A percentile compares a stretch with the other conserved stretches of the same genome.
phyloP scores from a whole-genome alignment of 352 stramenopile genomes.

The Phytophthora capsici region DNA sequence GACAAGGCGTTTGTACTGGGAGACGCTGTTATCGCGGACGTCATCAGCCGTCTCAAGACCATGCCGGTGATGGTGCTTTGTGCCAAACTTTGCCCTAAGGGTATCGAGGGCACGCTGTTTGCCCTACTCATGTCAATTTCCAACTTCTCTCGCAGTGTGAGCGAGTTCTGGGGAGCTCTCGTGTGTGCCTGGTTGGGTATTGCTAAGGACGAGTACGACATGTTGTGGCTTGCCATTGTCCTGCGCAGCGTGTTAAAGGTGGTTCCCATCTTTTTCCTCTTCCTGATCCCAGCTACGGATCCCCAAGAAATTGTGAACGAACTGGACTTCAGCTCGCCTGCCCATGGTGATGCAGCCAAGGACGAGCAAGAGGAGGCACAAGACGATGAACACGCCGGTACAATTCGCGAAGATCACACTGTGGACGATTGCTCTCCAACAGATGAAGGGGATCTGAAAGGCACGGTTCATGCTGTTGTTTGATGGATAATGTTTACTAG shows the following conservation, averaged over 20 bases:
- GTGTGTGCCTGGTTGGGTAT: slow-evolving; percentile 92
- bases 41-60: slow-evolving; percentile 83
- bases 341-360: slow-evolving; percentile 25
- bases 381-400: slow-evolving; percentile 34
- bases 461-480: slow-evolving; percentile 23
- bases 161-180: slow-evolving; percentile 92
- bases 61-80: slow-evolving; percentile 96
- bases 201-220: slow-evolving; percentile 91
- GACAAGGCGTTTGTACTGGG: slow-evolving; percentile 96
- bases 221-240: slow-evolving; percentile 91
- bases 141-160: slow-evolving; percentile 94
- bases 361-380: slow-evolving; percentile 26
- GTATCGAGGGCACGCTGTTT: slow-evolving; percentile 97
- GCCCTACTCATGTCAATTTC: slow-evolving; percentile 97
- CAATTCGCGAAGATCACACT: slow-evolving; percentile 52
- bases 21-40: slow-evolving; percentile 92
- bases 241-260: slow-evolving; percentile 93
- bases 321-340: slow-evolving; percentile 53
- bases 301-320: slow-evolving; percentile 80
- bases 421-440: slow-evolving; percentile 46
- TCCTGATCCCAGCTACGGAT: slow-evolving; percentile 78
- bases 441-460: slow-evolving; percentile 33
- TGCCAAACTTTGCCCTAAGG: slow-evolving; percentile 94
- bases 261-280: slow-evolving; percentile 91
- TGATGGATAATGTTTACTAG: slow-evolving; percentile 23